Evolutionary conservation across 257 asterid species (phyloP), one percentile per base, ranked within the genome.

Genomic region (Solanum dulcamara): DNA sequence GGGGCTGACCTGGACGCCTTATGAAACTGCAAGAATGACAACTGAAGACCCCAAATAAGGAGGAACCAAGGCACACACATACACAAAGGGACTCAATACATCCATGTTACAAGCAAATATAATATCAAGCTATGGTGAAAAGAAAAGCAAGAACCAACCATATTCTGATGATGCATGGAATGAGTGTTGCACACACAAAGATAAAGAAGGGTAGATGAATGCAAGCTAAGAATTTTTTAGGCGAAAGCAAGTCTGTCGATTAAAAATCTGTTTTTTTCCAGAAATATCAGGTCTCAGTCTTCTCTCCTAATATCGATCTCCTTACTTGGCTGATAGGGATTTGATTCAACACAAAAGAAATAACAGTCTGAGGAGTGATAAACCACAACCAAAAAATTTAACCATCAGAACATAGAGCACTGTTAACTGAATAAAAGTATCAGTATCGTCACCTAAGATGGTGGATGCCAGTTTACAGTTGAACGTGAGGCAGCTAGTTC

Each of bases 1-100:
- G 87, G 24, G 92, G 89, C 62, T 92, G 96, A 70, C 99, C 97
- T 7, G 95, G 93, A 33, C 97, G 94, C 88, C 94, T 93, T 55
- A 94, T 74, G 33, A 92, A 90, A 85, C 99, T 96, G 91, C 87
- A 81, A 84, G 68, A 84, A 18, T 77, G 26, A 55, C 79, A 79
- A 79, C 83, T 79, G 85, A 82, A 15, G 11, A 55, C 13, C 71
- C 59, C 59, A 84, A 82, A 51, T 1, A 82, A 70, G 62, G 87
- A 40, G 38, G 84, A 26, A 37, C 84, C 37, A 83, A 83, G 42
- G 28, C 26, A 79, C 40, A 79, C 83, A 79, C 66, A 48, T 4
- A 48, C 44, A 79, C 18, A 50, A 10, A 48, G 17, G 83, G 66
- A 50, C 83, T 79, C 30, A 30, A 17, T 9, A 48, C 67, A 6